Conservation (phyloP, 768 basidiomycete genomes). For the Phaffia tasmanica region DNA sequence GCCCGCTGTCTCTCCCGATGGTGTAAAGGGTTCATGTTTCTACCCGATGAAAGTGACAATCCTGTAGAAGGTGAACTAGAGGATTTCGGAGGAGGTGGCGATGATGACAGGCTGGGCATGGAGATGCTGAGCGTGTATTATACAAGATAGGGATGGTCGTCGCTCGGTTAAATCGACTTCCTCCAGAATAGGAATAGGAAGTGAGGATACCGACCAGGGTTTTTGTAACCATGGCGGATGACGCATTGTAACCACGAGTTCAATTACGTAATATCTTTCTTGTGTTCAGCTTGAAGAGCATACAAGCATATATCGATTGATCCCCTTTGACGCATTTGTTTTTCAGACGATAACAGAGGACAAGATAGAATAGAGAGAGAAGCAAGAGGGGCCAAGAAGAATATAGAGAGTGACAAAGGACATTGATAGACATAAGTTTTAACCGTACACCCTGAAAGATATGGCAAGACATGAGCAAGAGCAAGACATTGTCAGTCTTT, state of each 20-base stretch:
- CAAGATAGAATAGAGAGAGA: not conserved
- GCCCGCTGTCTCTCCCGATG: conserved; percentile 76
- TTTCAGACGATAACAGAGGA: not conserved
- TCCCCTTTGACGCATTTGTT: not conserved
- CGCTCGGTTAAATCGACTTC: no score
- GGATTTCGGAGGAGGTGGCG: not conserved
- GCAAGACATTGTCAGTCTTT: not conserved
- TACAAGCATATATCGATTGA: not conserved
- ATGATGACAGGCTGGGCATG: not conserved
- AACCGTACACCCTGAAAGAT: conserved; percentile 20
- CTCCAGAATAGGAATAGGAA: no score
- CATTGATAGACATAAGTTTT: not conserved
- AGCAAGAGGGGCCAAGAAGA: not conserved
- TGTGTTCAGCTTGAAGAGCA: not conserved
- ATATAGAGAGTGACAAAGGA: not conserved
- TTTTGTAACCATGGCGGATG: no score
- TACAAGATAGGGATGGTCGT: no score
- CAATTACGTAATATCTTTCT: not conserved
- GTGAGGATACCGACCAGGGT: no score
- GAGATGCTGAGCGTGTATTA: no score
- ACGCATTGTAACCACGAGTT: no score
- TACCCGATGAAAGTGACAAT: not conserved
- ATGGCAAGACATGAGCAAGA: not conserved
- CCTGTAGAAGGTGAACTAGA: not conserved
- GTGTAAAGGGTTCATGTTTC: conserved; percentile 56